Percentiles rank a stretch among this genome's conserved stretches.
These are phyloP conservation scores for Haplosporangium sp. DNA, from an alignment of 371 early-diverging fungal species.

Conservation along the genomic window DNA sequence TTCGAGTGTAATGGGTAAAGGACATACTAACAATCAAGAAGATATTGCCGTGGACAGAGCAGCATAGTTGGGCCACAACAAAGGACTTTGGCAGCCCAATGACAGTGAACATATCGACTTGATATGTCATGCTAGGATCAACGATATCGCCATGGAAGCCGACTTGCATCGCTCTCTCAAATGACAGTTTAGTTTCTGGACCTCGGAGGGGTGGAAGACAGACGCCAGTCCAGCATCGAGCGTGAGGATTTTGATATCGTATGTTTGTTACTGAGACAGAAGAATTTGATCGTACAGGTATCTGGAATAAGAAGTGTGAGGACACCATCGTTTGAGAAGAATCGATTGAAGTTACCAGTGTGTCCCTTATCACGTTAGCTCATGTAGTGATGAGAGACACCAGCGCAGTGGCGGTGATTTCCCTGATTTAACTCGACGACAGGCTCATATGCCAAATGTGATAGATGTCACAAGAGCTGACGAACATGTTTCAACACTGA, in stretches of 20 bases:
- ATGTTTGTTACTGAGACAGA: neutral
- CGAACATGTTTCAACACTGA: too few relatives aligned
- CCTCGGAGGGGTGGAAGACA: slow-evolving; percentile 3
- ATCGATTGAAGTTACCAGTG: neutral
- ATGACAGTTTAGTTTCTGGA: too few relatives aligned
- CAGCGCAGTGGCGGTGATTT: neutral
- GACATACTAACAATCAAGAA: slow-evolving; percentile 1
- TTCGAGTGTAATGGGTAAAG: slow-evolving; percentile 18
- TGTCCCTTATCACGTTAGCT: too few relatives aligned
- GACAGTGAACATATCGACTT: neutral
- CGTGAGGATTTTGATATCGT: too few relatives aligned
- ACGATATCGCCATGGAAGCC: neutral
- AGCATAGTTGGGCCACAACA: neutral
- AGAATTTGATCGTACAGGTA: neutral
- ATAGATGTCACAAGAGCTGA: too few relatives aligned
- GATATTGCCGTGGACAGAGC: slow-evolving; percentile 6
- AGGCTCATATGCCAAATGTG: too few relatives aligned
- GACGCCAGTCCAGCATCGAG: too few relatives aligned
- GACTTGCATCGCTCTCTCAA: slow-evolving; percentile 12
- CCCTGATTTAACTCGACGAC: too few relatives aligned
- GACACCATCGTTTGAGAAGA: neutral
- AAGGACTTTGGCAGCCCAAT: neutral
- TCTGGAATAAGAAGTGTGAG: neutral
- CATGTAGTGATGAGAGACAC: neutral
- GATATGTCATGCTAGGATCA: neutral